A percentile compares a stretch with the other conserved stretches of the same genome.
Evolutionary conservation across 2,329 filamentous ascomycete genomes (phyloP).

Genomic region (Venturia effusa): DNA sequence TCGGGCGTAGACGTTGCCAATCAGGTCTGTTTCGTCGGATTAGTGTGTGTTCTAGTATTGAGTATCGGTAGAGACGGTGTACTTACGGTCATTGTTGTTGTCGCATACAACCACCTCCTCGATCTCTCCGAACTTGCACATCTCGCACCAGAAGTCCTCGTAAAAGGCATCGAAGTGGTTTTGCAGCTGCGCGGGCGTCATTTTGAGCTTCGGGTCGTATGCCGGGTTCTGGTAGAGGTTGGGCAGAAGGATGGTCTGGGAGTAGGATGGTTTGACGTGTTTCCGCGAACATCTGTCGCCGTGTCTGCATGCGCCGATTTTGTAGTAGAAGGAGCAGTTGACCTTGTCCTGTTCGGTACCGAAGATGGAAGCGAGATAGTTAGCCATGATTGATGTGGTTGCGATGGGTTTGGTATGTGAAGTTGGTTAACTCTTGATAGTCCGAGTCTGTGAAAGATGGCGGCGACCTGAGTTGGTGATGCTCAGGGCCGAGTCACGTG

Average conservation of each 20-base stretch:
- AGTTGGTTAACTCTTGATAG: background rate
- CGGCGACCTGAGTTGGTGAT: background rate
- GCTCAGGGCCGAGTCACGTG: background rate
- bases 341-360: constrained; percentile 98
- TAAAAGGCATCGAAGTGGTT: constrained; percentile 99
- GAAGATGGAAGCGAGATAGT: constrained; percentile 98
- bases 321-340: constrained; percentile 99
- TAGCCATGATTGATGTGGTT: constrained; percentile 57
- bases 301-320: constrained; percentile 97
- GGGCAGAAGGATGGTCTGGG: constrained; percentile 92
- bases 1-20: constrained; percentile 97
- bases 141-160: constrained; percentile 99
- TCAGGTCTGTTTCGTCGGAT: constrained; percentile 54
- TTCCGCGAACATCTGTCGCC: constrained; percentile 97
- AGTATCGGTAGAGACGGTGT: background rate
- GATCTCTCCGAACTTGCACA: constrained; percentile 96
- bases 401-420: background rate
- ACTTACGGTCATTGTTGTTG: constrained; percentile 94
- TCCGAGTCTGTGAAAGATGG: too few relatives aligned
- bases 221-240: constrained; percentile 99
- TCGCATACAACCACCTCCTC: constrained; percentile 98
- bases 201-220: constrained; percentile 92
- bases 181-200: constrained; percentile 91
- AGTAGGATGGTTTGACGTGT: constrained; percentile 98
- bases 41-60: constrained; percentile 14